These are phyloP conservation scores for Wallacemonas sp. DNA, from an alignment of 208 protist species.

Conservation along the genomic window DNA sequence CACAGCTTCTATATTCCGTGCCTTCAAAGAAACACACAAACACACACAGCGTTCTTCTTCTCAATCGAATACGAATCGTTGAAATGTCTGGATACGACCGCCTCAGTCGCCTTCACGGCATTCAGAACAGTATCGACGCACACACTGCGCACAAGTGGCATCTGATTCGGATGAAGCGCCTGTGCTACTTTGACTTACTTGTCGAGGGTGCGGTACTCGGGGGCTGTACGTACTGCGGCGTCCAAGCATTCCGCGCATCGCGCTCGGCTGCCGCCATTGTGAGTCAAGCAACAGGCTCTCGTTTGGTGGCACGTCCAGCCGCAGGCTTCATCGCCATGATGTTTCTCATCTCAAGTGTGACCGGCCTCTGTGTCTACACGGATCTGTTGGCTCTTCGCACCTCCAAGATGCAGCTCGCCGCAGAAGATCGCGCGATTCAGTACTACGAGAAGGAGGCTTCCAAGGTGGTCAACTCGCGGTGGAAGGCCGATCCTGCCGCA, in stretches of 20 bases:
- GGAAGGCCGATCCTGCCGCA: not conserved
- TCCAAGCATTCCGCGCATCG: not conserved
- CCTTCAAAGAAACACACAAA: not conserved
- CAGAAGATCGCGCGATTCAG: not conserved
- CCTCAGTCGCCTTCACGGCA: not conserved
- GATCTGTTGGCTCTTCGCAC: not conserved
- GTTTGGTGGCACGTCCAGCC: not conserved
- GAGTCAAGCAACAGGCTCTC: not conserved
- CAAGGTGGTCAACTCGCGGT: not conserved
- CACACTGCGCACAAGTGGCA: conserved; percentile 10
- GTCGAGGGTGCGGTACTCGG: conserved; percentile 3
- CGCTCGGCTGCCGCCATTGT: not conserved
- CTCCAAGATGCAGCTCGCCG: not conserved
- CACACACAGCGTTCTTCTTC: not conserved
- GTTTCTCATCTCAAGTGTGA: not conserved
- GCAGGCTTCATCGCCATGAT: conserved; percentile 1
- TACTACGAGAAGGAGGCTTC: conserved; percentile 4
- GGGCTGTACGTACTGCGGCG: conserved; percentile 2
- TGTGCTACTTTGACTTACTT: conserved; percentile 11
- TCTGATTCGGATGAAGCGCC: not conserved
- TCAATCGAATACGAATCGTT: too few species aligned
- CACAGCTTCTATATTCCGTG: too few species aligned
- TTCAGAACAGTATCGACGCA: conserved; percentile 6
- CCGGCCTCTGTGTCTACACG: conserved; percentile 1
- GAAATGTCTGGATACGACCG: conserved; percentile 7